Percentiles rank a stretch among this genome's conserved stretches.
phyloP scores from a whole-genome alignment of 371 early-diverging fungal species.

The Saksenaea oblongispora region DNA sequence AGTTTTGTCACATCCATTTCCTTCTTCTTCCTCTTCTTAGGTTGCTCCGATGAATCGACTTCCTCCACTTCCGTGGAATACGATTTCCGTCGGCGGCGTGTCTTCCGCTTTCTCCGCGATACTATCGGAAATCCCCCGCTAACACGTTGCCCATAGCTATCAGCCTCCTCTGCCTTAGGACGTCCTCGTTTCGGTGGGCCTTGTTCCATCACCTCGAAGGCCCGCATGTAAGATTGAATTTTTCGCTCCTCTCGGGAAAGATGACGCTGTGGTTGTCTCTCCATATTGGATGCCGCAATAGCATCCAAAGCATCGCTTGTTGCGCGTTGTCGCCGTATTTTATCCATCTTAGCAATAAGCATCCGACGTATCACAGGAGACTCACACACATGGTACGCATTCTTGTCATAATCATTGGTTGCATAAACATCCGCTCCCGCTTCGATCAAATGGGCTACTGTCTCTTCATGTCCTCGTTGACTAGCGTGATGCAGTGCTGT shows the following conservation, averaged over 20 bases:
- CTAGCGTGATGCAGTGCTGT: conserved; percentile 81
- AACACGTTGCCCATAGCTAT: conserved; percentile 7
- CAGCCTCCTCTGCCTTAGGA: conserved; percentile 27
- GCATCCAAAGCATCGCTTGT: conserved; percentile 33
- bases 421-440: conserved; percentile 65
- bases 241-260: conserved; percentile 73
- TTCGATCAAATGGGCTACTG: conserved; percentile 63
- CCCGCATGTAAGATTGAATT: conserved; percentile 65
- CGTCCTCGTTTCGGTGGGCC: conserved; percentile 23
- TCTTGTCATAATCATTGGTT: conserved; percentile 52
- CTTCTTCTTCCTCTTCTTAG: conserved; percentile 2
- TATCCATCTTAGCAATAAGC: conserved; percentile 43
- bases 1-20: conserved; percentile 28
- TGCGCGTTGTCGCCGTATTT: conserved; percentile 38
- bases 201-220: conserved; percentile 50
- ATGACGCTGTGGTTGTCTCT: conserved; percentile 7
- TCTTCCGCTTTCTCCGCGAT: conserved; percentile 7
- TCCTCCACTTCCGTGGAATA: conserved; percentile 15
- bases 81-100: conserved; percentile 21
- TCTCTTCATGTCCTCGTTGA: conserved; percentile 49
- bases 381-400: conserved; percentile 58
- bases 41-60: conserved; percentile 30
- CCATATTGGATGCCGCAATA: conserved; percentile 30
- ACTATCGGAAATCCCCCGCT: background rate
- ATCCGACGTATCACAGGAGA: conserved; percentile 32